A percentile compares a stretch with the other conserved stretches of the same genome.
Evolutionary conservation across 148 eudicot genomes (phyloP).

Genomic region (Silene uniflora): DNA sequence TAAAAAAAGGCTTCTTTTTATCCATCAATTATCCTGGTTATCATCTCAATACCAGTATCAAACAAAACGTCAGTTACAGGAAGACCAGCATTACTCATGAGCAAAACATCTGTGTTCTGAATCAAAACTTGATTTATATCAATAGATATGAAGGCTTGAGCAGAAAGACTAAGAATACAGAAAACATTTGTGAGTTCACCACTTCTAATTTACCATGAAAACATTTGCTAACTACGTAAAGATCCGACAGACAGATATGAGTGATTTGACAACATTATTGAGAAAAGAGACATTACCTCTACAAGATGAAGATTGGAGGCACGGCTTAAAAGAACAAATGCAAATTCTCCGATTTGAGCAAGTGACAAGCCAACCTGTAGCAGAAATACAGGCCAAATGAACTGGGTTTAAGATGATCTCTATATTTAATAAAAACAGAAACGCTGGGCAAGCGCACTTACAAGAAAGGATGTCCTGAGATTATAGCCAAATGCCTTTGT

Average conservation of each 20-base stretch:
- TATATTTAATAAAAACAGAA: conserved; percentile 6
- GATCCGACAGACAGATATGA: not conserved
- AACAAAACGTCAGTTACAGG: too few relatives aligned
- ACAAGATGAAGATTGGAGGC: conserved; percentile 89
- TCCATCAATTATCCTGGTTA: too few relatives aligned
- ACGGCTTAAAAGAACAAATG: conserved; percentile 92
- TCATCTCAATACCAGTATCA: too few relatives aligned
- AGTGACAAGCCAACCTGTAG: conserved; percentile 85
- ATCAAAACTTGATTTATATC: not conserved
- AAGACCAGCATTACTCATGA: too few relatives aligned
- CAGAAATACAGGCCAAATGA: conserved; percentile 17
- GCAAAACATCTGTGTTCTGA: too few relatives aligned
- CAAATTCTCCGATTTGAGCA: conserved; percentile 99
- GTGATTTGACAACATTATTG: not conserved
- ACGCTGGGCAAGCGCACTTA: conserved; percentile 42
- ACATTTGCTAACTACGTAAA: not conserved
- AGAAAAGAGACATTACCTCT: conserved; percentile 47
- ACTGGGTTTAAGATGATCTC: conserved; percentile 13
- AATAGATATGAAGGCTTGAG: not conserved
- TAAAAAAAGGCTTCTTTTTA: not conserved
- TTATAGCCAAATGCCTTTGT: conserved; percentile 83
- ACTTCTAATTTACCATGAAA: not conserved
- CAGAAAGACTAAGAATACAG: too few relatives aligned
- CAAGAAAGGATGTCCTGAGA: conserved; percentile 72
- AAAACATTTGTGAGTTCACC: not conserved